Conservation (phyloP, 1,139 yeast genomes). For the Candida freyschussii region DNA sequence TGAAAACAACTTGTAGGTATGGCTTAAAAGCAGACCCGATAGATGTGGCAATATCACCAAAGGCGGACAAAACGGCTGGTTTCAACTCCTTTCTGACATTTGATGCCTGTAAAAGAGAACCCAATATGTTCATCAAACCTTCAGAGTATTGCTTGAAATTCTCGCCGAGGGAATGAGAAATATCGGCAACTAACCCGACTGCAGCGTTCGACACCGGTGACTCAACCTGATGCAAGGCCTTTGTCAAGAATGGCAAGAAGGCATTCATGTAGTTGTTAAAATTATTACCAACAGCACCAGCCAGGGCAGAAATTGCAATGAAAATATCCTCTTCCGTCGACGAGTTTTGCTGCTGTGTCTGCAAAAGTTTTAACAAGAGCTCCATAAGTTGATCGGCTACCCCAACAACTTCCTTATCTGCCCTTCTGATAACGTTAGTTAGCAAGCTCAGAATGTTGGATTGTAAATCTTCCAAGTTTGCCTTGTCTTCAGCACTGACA, state of each 20-base stretch:
- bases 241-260: slow-evolving; percentile 74
- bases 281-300: slow-evolving; percentile 66
- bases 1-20: slow-evolving; percentile 76
- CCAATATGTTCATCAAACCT: slow-evolving; percentile 77
- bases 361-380: slow-evolving; percentile 66
- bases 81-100: slow-evolving; percentile 74
- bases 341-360: slow-evolving; percentile 53
- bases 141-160: slow-evolving; percentile 69
- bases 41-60: slow-evolving; percentile 92
- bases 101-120: slow-evolving; percentile 60
- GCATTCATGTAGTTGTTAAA: slow-evolving; percentile 76
- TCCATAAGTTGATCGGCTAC: slow-evolving; percentile 86
- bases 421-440: slow-evolving; percentile 83
- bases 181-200: slow-evolving; percentile 94
- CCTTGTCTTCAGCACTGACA: slow-evolving; percentile 62
- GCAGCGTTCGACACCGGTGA: slow-evolving; percentile 83
- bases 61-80: slow-evolving; percentile 88
- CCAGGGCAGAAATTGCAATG: slow-evolving; percentile 86
- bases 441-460: slow-evolving; percentile 79
- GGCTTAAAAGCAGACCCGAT: slow-evolving; percentile 73
- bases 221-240: slow-evolving; percentile 77
- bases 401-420: slow-evolving; percentile 56
- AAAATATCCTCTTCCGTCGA: slow-evolving; percentile 91
- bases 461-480: slow-evolving; percentile 84
- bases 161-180: slow-evolving; percentile 83